Base-by-base conservation (phyloP, 495 filamentous ascomycete species). In the Pseudevernia furfuracea region DNA sequence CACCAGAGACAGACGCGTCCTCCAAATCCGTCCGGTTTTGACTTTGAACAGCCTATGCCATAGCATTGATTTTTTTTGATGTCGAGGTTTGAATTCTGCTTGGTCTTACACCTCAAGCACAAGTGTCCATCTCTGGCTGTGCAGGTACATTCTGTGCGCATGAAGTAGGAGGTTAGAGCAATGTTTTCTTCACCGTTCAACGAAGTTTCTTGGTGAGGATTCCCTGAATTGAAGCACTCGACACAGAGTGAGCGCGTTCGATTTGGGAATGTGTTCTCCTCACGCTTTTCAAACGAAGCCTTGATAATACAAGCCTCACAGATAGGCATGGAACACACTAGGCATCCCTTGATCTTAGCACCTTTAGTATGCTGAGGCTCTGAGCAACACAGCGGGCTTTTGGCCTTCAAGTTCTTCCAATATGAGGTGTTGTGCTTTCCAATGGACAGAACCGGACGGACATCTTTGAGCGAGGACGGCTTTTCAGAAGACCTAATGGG, bases 261-360 rank as follows among this genome's bases (percentile, higher is more conserved):
- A 58, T 63, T 67, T 38, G 43, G 52, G 38, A 70, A 70, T 28
- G 69, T 71, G 6, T 65, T 67, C 19, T 68, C 68, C 46, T 70
- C 49, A 43, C 58, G 59, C 48, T 68, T 70, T 15, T 46, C 65
- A 53, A 71, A 71, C 12, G 68, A 70, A 25, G 53, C 68, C 58
- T 67, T 68, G 53, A 73, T 69, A 19, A 73, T 62, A 39, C 71
- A 73, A 39, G 64, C 68, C 43, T 73, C 71, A 58, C 71, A 73
- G 25, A 72, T 58, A 25, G 71, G 71, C 53, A 69, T 67, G n/a
- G 68, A 70, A 55, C 71, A 73, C 53, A 67, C 61, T 14, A 67
- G 68, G 44, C 71, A 73, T 48, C 67, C 55, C 30, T 62, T 53
- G 28, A 65, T 52, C 15, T 60, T 68, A 25, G 41, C 39, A 8